These are phyloP conservation scores for Pyrenopolyporus hunteri DNA, from an alignment of 495 filamentous ascomycete genomes.

Conservation along the genomic window DNA sequence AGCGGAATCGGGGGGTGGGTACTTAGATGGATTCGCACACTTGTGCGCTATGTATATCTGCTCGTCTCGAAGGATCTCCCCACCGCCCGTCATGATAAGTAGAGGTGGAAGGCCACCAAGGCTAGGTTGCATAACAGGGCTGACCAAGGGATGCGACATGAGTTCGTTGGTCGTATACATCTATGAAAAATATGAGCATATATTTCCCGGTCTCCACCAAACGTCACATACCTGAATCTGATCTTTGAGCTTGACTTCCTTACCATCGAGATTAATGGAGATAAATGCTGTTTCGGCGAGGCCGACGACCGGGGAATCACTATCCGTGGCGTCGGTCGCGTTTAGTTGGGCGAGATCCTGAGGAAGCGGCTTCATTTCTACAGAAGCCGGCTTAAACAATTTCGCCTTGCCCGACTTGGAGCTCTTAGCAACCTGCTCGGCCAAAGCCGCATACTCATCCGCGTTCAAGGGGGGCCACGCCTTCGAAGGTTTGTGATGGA, in stretches of 20 bases:
- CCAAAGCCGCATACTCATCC: slow-evolving; percentile 59
- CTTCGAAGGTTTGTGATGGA: slow-evolving; percentile 79
- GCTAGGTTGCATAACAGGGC: slow-evolving; percentile 81
- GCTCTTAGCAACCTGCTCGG: slow-evolving; percentile 49
- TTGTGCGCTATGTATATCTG: slow-evolving; percentile 96
- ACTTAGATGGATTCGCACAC: slow-evolving; percentile 77
- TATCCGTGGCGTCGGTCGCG: slow-evolving; percentile 4
- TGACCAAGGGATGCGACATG: slow-evolving; percentile 85
- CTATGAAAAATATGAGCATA: slow-evolving; percentile 39
- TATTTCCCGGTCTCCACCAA: not conserved
- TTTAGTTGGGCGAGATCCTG: slow-evolving; percentile 26
- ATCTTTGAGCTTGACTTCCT: slow-evolving; percentile 75
- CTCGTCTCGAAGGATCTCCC: slow-evolving; percentile 88
- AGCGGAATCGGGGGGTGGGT: slow-evolving; percentile 69
- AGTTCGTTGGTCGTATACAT: slow-evolving; percentile 92
- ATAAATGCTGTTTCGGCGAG: slow-evolving; percentile 52
- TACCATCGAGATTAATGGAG: slow-evolving; percentile 72
- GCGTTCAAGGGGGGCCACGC: slow-evolving; percentile 91
- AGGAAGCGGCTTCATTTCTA: slow-evolving; percentile 30
- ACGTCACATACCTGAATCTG: slow-evolving; percentile 72
- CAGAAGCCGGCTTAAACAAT: slow-evolving; percentile 20
- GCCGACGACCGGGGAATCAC: slow-evolving; percentile 26
- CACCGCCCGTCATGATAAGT: slow-evolving; percentile 83
- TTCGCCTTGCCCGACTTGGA: slow-evolving; percentile 12
- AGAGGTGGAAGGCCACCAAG: slow-evolving; percentile 89